phyloP scores from a whole-genome alignment of 371 early-diverging fungal genomes.

The Mucor ambiguus region DNA sequence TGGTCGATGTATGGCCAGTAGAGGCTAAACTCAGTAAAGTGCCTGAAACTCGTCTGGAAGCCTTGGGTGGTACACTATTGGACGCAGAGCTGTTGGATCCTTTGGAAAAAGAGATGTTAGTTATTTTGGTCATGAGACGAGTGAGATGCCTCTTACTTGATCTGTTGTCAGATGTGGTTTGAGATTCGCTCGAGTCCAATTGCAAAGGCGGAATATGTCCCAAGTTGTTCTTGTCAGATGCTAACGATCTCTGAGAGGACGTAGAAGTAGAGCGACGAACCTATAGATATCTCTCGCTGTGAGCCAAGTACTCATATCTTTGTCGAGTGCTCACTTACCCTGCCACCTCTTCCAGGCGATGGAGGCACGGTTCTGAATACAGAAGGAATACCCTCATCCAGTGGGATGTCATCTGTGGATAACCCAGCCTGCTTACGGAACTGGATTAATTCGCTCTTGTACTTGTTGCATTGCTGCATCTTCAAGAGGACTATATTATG shows the following conservation, averaged over 20 bases:
- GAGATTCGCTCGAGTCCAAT: slow-evolving; percentile 10
- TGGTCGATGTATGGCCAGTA: slow-evolving; percentile 22
- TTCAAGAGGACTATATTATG: slow-evolving; percentile 54
- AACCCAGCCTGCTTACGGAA: slow-evolving; percentile 66
- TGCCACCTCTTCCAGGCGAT: slow-evolving; percentile 46
- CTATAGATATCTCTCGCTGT: slow-evolving; percentile 14
- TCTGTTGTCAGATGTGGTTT: slow-evolving; percentile 15
- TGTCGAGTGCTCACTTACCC: too few relatives aligned
- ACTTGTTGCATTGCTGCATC: slow-evolving; percentile 69
- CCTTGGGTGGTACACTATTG: slow-evolving; percentile 26
- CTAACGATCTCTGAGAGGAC: slow-evolving; percentile 49
- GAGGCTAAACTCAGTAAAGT: slow-evolving; percentile 39
- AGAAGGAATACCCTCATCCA: slow-evolving; percentile 56
- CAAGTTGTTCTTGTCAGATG: slow-evolving; percentile 41
- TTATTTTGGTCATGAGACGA: not conserved
- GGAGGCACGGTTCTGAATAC: slow-evolving; percentile 53
- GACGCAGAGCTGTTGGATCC: slow-evolving; percentile 44
- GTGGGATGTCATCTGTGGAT: slow-evolving; percentile 58
- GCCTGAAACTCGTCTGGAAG: slow-evolving; percentile 44
- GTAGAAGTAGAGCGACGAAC: slow-evolving; percentile 49
- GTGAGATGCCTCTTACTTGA: slow-evolving; percentile 15
- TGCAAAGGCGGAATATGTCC: slow-evolving; percentile 43
- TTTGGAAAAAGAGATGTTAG: slow-evolving; percentile 6
- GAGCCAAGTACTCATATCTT: too few relatives aligned
- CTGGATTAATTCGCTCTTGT: slow-evolving; percentile 70